Conservation (phyloP, 1,284 basidiomycete species). For the Fomitopsis pinicola region DNA sequence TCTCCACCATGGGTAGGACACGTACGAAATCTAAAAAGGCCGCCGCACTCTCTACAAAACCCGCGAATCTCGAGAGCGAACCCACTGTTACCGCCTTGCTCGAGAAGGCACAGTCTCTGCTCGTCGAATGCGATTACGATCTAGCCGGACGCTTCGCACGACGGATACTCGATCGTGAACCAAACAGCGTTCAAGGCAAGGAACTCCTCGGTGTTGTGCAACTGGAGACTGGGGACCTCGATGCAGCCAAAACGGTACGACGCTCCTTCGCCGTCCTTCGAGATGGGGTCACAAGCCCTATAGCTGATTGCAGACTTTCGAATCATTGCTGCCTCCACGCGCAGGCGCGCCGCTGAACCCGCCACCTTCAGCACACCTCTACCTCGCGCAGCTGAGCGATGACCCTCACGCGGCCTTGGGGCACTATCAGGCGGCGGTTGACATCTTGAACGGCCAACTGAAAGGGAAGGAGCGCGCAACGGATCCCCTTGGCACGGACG, state of each 20-base stretch:
- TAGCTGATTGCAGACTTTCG: constrained; percentile 50
- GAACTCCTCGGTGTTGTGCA: constrained; percentile 79
- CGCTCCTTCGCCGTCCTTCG: background rate
- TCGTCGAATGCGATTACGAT: constrained; percentile 82
- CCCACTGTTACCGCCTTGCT: constrained; percentile 53
- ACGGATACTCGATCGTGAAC: constrained; percentile 65
- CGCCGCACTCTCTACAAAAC: constrained; percentile 27
- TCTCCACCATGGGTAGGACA: constrained; percentile 55
- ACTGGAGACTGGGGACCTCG: constrained; percentile 75
- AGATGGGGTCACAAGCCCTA: background rate
- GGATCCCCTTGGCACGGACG: constrained; percentile 33
- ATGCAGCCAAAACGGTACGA: constrained; percentile 69
- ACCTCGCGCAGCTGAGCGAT: constrained; percentile 84
- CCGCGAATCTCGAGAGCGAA: constrained; percentile 28
- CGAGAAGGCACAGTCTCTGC: constrained; percentile 71
- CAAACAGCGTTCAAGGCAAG: constrained; percentile 64
- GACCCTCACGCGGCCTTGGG: constrained; percentile 76
- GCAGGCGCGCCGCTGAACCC: constrained; percentile 52
- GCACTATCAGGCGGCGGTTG: constrained; percentile 80
- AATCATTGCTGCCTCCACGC: constrained; percentile 56
- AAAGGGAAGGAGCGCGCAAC: constrained; percentile 64
- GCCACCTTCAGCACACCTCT: constrained; percentile 84
- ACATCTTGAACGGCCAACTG: constrained; percentile 67
- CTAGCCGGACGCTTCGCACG: constrained; percentile 72
- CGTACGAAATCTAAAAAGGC: constrained; percentile 51